Evolutionary conservation across 1,284 basidiomycete species (phyloP), one percentile per base, ranked within the genome.

Genomic region (Wallemia hederae): DNA sequence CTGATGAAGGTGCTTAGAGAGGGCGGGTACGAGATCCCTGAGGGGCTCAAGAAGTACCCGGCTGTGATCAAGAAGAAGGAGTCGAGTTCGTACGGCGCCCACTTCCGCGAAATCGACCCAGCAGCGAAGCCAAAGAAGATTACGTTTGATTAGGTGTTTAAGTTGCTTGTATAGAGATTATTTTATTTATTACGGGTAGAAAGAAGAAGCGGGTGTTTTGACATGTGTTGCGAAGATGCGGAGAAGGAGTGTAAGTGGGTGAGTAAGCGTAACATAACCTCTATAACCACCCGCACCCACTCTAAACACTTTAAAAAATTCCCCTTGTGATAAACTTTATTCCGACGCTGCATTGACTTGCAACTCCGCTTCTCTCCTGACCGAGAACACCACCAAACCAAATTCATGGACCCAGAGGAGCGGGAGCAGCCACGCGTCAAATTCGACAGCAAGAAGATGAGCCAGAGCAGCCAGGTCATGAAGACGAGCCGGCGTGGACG

Each of bases 31-130:
- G 71, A 72, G 63, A 66, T 73, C n/a, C 80, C 82, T 59, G 80
- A 85, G 67, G 81, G 74, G 25, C 75, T 96, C 72, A 79, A 82
- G 67, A 83, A 83, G 69, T 97, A 97, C 77, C 89, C 91, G 31
- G 87, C 89, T 76, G 85, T 89, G 59, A 91, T 97, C 74, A 94
- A 94, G 76, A 96, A 96, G 76, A 91, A 85, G 76, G 80, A 82
- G 62, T 87, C 90, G 65, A 74, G 82, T 59, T 82, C 78, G 59
- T 87, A 85, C 63, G 73, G 73, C 11, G 85, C 85, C 2, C 89
- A 88, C 72, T 92, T 79, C 74, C 75, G 81, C 65, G 83, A 90
- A 65, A 80, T 85, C 15, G 74, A 78, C 14, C 77, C 79, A 55
- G 80, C 82, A 17, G 80, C 80, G 33, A 81, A 78, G 17, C 81